Base-by-base conservation (phyloP, 169 alveolate genomes). In the Plasmodium fragile region DNA sequence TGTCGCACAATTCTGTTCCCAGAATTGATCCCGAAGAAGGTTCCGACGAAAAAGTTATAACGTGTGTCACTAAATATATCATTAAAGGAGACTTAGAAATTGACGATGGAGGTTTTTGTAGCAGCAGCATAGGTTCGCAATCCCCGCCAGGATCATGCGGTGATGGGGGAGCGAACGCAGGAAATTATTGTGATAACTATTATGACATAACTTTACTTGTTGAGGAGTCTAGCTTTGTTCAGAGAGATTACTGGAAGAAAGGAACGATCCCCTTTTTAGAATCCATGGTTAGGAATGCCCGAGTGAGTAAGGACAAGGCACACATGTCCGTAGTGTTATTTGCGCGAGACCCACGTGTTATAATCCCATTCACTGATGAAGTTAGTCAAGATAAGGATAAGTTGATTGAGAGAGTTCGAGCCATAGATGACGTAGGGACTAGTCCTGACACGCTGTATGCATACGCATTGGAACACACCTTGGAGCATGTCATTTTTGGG, bases 241-340 rank as follows among this genome's bases (percentile, higher is more conserved):
- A 85, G 69, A 85, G 52, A n/a, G 93, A 85, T 72, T 85, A 85
- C 41, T 85, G 93, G 93, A 16, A 73, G 69, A 73, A 75, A 53
- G 93, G 93, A 73, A 85, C 93, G 28, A 75, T 85, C 16, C 93
- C 93, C 45, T 85, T 85, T 85, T 75, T 85, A 85, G 93, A 85
- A 73, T 85, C 93, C 36, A 85, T 85, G 93, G 78, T 55, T n/a
- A 75, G 77, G 65, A 85, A 85, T 73, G 45, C 79, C 22, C 77
- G 84, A 49, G 85, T 85, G 22, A 85, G 93, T 75, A 85, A 85
- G 65, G 93, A 85, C 65, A 85, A 85, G 36, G 93, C 93, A 18
- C 93, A 85, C 79, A 85, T 85, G 93, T 73, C 93, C 69, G 5
- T 85, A 49, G 41, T 85, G 39, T 59, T 85, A 52, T 85, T 85